A percentile compares a stretch with the other conserved stretches of the same genome.
Evolutionary conservation across 345 rosid species (phyloP).

Genomic region (Pugionium cornutum): DNA sequence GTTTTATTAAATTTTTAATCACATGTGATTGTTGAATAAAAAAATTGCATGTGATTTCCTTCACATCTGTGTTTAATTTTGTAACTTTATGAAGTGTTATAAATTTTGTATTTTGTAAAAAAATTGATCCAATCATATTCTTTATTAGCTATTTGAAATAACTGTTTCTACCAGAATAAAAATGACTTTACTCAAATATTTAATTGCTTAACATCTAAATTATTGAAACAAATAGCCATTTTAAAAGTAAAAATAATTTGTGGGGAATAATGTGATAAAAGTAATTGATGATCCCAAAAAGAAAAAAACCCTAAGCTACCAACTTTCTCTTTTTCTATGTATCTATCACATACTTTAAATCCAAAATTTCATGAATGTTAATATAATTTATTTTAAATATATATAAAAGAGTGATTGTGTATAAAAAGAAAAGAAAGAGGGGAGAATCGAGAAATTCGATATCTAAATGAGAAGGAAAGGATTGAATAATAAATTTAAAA

Average conservation of each 20-base stretch:
- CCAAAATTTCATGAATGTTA: conserved; percentile 15
- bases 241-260: conserved; percentile 19
- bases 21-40: too few relatives aligned
- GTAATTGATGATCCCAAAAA: conserved; percentile 42
- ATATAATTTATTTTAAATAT: not conserved
- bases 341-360: conserved; percentile 35
- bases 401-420: conserved; percentile 29
- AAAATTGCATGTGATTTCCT: conserved; percentile 18
- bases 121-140: too few relatives aligned
- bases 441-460: conserved; percentile 40
- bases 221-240: too few relatives aligned
- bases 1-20: too few relatives aligned
- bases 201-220: too few relatives aligned
- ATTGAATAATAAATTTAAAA: conserved; percentile 23
- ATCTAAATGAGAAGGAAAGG: conserved; percentile 43
- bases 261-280: conserved; percentile 34
- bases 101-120: conserved; percentile 24
- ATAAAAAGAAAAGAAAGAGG: conserved; percentile 31
- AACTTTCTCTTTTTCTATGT: conserved; percentile 32
- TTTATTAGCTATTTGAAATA: too few relatives aligned
- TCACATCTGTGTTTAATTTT: conserved; percentile 15
- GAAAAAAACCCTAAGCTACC: conserved; percentile 30
- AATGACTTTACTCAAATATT: too few relatives aligned
- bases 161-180: too few relatives aligned
- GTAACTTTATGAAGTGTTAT: conserved; percentile 26